Evolutionary conservation across 2,329 filamentous ascomycete species (phyloP), one percentile per base, ranked within the genome.

Genomic region (Diaporthe sp.): DNA sequence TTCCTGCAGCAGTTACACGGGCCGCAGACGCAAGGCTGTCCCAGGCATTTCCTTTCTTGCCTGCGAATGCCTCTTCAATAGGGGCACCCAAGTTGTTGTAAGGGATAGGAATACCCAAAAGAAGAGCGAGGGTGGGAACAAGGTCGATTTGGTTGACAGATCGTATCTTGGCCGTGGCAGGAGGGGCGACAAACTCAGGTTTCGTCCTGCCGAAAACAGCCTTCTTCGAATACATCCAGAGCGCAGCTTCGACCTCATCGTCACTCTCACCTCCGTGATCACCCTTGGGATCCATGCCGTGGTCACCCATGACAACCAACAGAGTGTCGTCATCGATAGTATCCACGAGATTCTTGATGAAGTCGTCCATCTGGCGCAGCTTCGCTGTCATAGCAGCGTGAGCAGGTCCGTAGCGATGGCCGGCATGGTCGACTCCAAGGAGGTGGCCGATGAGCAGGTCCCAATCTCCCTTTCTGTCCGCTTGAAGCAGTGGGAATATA

Each of bases 181-280:
- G 92, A 25, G 92, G 92, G 28, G 87, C 85, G 19, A 84, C 81
- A 77, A 88, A 89, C 8, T 91, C 89, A 4, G 90, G 85, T 66
- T 90, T 87, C 2, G 91, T 94, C 52, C 95, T 92, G 22, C 97
- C 97, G 83, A 99, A 99, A 13, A 94, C 83, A 0, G 92, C 92
- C 78, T 91, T 92, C 83, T 96, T 97, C 1, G 97, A 97, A 83
- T 98, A 99, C 95, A 99, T 97, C 96, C 97, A 99, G 61, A 99
- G 84, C 2, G 97, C 95, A 73, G 97, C 95, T 83, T 99, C 92
- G 9, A 99, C 91, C 82, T 99, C 97, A 77, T 98, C 95, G 78
- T 98, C 95, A 42, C 96, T 98, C 86, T 99, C 97, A 72, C 97
- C 97, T n/a, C 97, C 97, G 81, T 99, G 97, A 78, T 99, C 97